Evolutionary conservation across 257 asterid genomes (phyloP), one percentile per base, ranked within the genome.

Genomic region (Voacanga thouarsii): DNA sequence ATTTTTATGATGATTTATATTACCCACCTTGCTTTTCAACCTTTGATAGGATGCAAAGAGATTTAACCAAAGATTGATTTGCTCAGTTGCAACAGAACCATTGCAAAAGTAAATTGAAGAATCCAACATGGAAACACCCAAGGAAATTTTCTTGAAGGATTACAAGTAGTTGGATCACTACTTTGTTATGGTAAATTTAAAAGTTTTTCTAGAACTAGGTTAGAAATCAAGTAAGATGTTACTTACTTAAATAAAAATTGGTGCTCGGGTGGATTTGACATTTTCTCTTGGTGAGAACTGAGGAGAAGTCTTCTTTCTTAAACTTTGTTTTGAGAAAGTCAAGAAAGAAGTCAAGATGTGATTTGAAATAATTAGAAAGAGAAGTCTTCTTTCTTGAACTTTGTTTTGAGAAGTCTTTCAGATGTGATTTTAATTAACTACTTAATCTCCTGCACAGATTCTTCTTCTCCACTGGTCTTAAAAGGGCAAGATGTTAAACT

Each of bases 61-160:
- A 81, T 84, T 80, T 41, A 81, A 84, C 59, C 83, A 77, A 84
- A 89, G 90, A 82, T 80, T 91, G 66, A 84, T 95, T 84, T 93
- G 96, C 87, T 91, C 96, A 6, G 97, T 92, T 69, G 94, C 96
- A 80, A 89, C 99, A 77, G 96, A 91, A 79, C 81, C 89, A 71
- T 61, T 80, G 66, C 74, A 93, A 12, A 90, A 88, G 83, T 89
- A 85, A 88, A 86, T 77, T 26, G 97, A 88, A 83, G 97, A 94
- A 80, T 80, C 89, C 59, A 82, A 51, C 16, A 93, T 93, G 99
- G 97, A 90, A 77, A 43, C 88, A 71, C 98, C 97, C 78, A 93
- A 90, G 82, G 99, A 96, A 90, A 93, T 96, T 39, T 96, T 90
- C 55, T 81, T 96, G 24, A 96, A 93, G 90, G 99, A 96, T 82